A percentile compares a stretch with the other conserved stretches of the same genome.
Conservation (phyloP, 75 land plant genomes). For the Pinus tabuliformis region DNA sequence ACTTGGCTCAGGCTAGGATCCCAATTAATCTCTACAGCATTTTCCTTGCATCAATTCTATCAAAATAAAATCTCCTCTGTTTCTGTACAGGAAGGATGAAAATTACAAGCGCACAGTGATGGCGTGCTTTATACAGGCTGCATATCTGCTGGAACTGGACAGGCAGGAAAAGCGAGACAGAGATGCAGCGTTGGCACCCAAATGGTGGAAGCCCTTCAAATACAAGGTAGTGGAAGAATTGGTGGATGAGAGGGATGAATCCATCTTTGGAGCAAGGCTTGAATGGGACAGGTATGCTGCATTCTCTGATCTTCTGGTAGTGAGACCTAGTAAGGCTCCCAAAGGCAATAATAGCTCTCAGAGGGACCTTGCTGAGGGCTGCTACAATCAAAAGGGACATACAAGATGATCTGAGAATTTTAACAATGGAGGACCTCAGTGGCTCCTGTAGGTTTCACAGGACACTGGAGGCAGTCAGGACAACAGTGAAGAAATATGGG, state of each 20-base stretch:
- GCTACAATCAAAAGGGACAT: constrained; percentile 52
- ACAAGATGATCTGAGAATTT: constrained; percentile 57
- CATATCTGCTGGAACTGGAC: constrained; percentile 66
- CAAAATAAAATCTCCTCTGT: neutral
- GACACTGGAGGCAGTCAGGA: constrained; percentile 42
- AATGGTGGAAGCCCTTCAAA: constrained; percentile 71
- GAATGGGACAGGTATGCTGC: constrained; percentile 72
- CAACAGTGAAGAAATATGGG: constrained; percentile 26
- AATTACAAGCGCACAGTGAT: constrained; percentile 63
- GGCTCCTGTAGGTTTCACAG: constrained; percentile 41
- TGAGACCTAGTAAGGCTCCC: constrained; percentile 68
- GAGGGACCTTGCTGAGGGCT: constrained; percentile 56
- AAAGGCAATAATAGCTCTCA: constrained; percentile 51
- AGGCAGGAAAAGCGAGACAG: constrained; percentile 55
- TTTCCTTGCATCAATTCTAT: too few relatives aligned
- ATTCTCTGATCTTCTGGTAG: constrained; percentile 37
- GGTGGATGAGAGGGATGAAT: constrained; percentile 62
- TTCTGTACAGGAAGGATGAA: constrained; percentile 38
- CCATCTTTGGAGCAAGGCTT: constrained; percentile 60
- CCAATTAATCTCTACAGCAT: too few relatives aligned
- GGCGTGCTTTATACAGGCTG: constrained; percentile 75
- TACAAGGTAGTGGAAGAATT: constrained; percentile 51
- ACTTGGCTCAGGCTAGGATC: too few relatives aligned
- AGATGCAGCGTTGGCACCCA: constrained; percentile 59
- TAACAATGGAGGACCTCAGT: constrained; percentile 60